Evolutionary conservation across 2,329 filamentous ascomycete species (phyloP).

Genomic region (Albophoma yamanashiensis): DNA sequence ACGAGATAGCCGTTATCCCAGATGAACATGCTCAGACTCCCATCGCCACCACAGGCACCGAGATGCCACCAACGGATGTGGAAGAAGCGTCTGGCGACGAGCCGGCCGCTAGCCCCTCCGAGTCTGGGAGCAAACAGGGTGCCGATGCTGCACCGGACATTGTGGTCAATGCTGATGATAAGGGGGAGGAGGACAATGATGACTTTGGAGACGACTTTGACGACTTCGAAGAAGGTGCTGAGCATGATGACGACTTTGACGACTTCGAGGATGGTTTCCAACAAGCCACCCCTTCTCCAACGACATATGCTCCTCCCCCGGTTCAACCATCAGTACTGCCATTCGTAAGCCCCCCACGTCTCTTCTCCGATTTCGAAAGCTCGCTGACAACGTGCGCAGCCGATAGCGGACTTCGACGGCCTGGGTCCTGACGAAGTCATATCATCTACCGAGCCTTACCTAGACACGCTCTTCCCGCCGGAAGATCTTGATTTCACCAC

Average conservation of each 20-base stretch:
- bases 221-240: constrained; percentile 50
- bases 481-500: constrained; percentile 40
- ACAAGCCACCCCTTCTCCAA: constrained; percentile 26
- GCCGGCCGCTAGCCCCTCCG: constrained; percentile 30
- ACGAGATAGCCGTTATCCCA: constrained; percentile 44
- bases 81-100: constrained; percentile 37
- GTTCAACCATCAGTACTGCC: constrained; percentile 29
- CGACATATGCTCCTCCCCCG: constrained; percentile 19
- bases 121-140: constrained; percentile 33
- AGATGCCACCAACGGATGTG: constrained; percentile 32
- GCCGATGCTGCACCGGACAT: constrained; percentile 44
- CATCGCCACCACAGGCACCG: constrained; percentile 11
- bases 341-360: constrained; percentile 24
- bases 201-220: constrained; percentile 52
- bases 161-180: constrained; percentile 34
- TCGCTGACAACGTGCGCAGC: constrained; percentile 29
- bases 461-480: constrained; percentile 55
- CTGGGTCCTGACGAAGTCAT: constrained; percentile 51
- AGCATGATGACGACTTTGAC: constrained; percentile 45
- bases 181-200: constrained; percentile 24
- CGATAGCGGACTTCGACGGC: constrained; percentile 57
- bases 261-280: constrained; percentile 68
- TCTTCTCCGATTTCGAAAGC: neutral
- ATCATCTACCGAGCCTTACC: constrained; percentile 51
- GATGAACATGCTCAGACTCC: constrained; percentile 14